Evolutionary conservation across 208 protist genomes (phyloP), one percentile per base, ranked within the genome.

Genomic region (Trypanosoma brucei): DNA sequence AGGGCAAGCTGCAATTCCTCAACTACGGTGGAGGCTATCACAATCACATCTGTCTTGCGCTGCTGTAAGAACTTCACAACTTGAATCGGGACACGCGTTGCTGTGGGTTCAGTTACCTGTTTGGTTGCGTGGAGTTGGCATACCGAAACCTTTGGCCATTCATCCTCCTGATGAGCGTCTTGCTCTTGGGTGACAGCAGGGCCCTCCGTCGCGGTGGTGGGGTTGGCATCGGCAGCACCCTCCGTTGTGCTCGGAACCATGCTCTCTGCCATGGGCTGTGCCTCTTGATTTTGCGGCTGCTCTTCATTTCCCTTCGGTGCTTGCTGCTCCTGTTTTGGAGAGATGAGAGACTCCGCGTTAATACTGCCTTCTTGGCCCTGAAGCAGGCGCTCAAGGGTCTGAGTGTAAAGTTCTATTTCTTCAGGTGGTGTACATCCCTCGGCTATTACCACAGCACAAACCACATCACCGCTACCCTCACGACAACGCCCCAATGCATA

Each of bases 121-220:
- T 94, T 94, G 11, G 78, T 79, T 8, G 74, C 36, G 54, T 80
- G 86, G n/a, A 94, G 59, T 35, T 58, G 44, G 61, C 78, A 83
- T 14, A 86, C 50, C 0, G 68, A 70, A 9, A 91, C 77, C 5
- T 66, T 65, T n/a, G 79, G 72, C 71, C 75, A 83, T 48, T 67
- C 39, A 6, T 54, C 31, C 30, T 54, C 50, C 31, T 54, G 22
- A 8, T 34, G 50, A n/a, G 6, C n/a, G 31, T 31, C n/a, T 31
- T n/a, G 31, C 50, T 54, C 50, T 8, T 54, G 6, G 14, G 8
- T 8, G 5, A 31, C 50, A 6, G 50, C 50, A 31, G 50, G n/a
- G 6, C 31, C 9, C 31, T 6, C 50, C 6, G 6, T 8, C 31
- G 11, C 50, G 7, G 11, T 54, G 9, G 50, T 8, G 6, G 50